Percentiles rank a stretch among this genome's conserved stretches.
Conservation (phyloP, 1,284 basidiomycete genomes). For the Ganoderma leucocontextum region DNA sequence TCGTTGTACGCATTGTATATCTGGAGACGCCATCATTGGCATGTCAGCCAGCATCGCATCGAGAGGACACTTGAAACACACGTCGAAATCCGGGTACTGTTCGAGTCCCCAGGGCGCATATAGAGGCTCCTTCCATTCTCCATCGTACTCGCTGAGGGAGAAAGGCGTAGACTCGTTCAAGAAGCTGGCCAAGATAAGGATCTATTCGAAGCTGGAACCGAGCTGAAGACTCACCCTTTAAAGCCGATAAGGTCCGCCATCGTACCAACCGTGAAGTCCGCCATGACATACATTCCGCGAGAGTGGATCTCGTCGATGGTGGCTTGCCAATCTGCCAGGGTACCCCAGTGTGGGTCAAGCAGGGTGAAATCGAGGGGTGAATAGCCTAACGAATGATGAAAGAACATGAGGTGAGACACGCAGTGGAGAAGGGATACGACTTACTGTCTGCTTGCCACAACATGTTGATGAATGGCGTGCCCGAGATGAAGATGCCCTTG, state of each 20-base stretch:
- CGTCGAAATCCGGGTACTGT: constrained; percentile 84
- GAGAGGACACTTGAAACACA: constrained; percentile 39
- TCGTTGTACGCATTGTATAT: constrained; percentile 72
- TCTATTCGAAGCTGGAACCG: background rate
- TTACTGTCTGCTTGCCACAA: constrained; percentile 92
- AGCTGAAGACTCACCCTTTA: constrained; percentile 61
- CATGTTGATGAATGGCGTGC: constrained; percentile 93
- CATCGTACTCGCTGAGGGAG: constrained; percentile 74
- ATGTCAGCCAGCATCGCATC: background rate
- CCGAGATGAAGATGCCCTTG: constrained; percentile 85
- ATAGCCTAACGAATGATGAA: constrained; percentile 67
- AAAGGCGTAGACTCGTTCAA: constrained; percentile 86
- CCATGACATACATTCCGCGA: constrained; percentile 89
- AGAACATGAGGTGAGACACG: background rate
- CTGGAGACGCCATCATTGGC: constrained; percentile 44
- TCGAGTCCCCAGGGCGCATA: constrained; percentile 88
- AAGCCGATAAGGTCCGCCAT: constrained; percentile 90
- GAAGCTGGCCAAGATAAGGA: constrained; percentile 53
- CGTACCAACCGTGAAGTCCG: constrained; percentile 92
- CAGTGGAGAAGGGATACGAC: constrained; percentile 42
- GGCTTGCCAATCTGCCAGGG: constrained; percentile 77
- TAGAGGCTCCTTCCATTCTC: constrained; percentile 78
- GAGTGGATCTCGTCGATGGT: constrained; percentile 81
- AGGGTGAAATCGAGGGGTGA: constrained; percentile 91
- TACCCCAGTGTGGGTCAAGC: constrained; percentile 92